Base-by-base conservation (phyloP, 2,329 filamentous ascomycete genomes). In the Monilinia vaccinii-corymbosi region DNA sequence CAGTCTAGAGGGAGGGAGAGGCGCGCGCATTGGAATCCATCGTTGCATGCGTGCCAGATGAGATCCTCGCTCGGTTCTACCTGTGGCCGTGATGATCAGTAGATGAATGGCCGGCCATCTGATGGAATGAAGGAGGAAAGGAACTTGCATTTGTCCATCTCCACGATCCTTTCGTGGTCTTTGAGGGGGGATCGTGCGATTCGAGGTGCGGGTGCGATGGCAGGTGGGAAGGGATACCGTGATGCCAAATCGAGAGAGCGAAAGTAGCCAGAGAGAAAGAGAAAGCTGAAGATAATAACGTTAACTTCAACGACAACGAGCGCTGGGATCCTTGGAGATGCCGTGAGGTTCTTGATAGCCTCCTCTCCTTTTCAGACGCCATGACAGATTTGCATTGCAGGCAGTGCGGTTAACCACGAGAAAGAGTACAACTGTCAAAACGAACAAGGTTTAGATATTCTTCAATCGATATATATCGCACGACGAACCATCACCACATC, bases 1-100 rank as follows among this genome's bases (percentile, higher is more conserved):
- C 66, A 69, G 40, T 69, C 66, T 16, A 69, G 60, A 1, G 64
- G 66, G n/a, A 68, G 61, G 36, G 68, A 63, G 16, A 71, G 57
- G 25, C 64, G 64, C 7, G 69, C 64, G 55, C 68, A 71, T 42
- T 67, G 59, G 44, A 67, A 69, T 0, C 44, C 55, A 13, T 62
- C 57, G 50, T 66, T 63, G 42, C 69, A 70, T 8, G 53, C 46
- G 47, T 66, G 63, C 69, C 68, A 71, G 44, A 62, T 36, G 9
- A 68, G 56, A 16, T 65, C 53, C 31, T n/a, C 10, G 25, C 45
- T 49, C 50, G 55, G 21, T 5, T 49, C 44, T 7, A 50, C 25
- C 45, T 57, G 34, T 21, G n/a, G n/a, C n/a, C 5, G 13, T 18
- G 11, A 18, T 8, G 34, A 55, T 55, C n/a, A 55, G 51, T 42